Conservation (phyloP, 306 rosid genomes). For the Malus sylvestris region DNA sequence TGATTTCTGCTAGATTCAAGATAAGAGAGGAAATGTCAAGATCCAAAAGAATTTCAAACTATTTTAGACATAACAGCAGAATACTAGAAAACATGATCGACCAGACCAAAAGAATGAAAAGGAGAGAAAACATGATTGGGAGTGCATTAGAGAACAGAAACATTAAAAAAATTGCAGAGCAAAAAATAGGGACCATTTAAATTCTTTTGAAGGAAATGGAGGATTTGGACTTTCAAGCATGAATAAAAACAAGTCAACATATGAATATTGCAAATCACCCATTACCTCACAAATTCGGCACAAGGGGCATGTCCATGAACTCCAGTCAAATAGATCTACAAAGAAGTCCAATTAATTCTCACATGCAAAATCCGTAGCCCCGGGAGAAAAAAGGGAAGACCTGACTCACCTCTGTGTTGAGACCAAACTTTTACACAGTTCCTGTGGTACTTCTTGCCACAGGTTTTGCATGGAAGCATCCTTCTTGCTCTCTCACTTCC, state of each 20-base stretch:
- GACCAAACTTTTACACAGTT: constrained; percentile 91
- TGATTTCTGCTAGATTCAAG: background rate
- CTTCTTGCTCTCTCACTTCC: constrained; percentile 77
- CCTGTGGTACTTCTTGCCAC: constrained; percentile 91
- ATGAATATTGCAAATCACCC: background rate
- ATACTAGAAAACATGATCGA: background rate
- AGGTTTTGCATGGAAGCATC: constrained; percentile 95
- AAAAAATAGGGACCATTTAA: background rate
- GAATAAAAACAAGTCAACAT: background rate
- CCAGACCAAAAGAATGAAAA: background rate
- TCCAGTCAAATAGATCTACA: constrained; percentile 59
- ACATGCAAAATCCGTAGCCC: background rate
- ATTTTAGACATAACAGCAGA: background rate
- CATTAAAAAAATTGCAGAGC: background rate
- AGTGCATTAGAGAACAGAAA: background rate
- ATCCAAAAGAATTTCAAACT: background rate
- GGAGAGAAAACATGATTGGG: background rate
- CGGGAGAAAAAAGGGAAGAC: background rate
- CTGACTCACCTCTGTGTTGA: constrained; percentile 71
- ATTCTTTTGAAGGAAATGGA: background rate
- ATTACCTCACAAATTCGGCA: constrained; percentile 58
- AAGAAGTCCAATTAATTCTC: constrained; percentile 9
- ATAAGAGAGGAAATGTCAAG: background rate
- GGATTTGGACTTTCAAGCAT: background rate
- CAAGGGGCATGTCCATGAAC: constrained; percentile 59